Evolutionary conservation across 176 grass and related monocot genomes (phyloP), one percentile per base, ranked within the genome.

Genomic region (Themeda triandra): DNA sequence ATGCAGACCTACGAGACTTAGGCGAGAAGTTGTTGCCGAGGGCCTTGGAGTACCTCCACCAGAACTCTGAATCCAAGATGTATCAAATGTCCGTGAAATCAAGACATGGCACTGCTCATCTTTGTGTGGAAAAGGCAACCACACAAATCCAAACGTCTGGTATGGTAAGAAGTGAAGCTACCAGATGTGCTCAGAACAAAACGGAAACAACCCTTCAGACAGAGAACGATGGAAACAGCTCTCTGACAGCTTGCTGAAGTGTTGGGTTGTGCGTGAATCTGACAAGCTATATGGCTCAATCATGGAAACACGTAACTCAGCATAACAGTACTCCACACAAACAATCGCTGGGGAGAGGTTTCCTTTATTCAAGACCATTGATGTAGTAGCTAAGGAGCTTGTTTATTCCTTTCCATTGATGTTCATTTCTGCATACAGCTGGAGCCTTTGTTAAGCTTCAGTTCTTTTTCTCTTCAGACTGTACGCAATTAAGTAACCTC

Each of bases 1-100:
- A 62, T 45, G 36, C 42, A 17, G 18, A 56, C 17, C 37, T 73
- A 5, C 68, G 73, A 45, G 68, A 73, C 25, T 6, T 82, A 2
- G 63, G 71, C 13, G 37, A 44, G 31, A 82, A 73, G 67, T 37
- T 82, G n/a, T 24, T 82, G 12, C 68, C 27, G 10, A 63, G 42
- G 68, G 68, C 80, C 10, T 31, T 72, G 2, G 24, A 82, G 0
- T 39, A 72, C 25, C 80, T 72, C 36, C 59, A 28, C 19, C 49
- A 60, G 17, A 32, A 59, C 17, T 1, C 33, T 29, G 10, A 60
- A 21, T 82, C 80, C 35, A 73, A 21, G 25, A 15, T n/a, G 18
- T 82, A 82, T 45, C 80, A 73, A 10, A 62, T 84, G 23, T 75
- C 60, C 31, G 18, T 66, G 41, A 84, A 62, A n/a, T 66, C 71